Evolutionary conservation across 2,329 filamentous ascomycete species (phyloP).

Genomic region (Nemania sp.): DNA sequence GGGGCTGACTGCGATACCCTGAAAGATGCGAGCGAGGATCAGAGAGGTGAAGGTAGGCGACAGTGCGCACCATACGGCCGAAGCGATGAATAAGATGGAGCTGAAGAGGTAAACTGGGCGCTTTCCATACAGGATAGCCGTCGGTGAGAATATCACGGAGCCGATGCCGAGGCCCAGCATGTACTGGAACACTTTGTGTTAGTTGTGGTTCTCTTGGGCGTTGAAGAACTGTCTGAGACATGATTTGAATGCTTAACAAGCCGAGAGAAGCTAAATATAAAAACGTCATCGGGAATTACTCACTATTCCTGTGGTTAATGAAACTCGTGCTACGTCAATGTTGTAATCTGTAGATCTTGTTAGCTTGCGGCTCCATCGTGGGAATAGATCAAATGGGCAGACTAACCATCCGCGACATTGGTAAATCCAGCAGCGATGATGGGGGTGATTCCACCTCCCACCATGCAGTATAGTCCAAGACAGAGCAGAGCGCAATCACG

Average conservation of each 20-base stretch:
- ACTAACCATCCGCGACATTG: slow-evolving; percentile 63
- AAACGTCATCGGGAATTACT: background rate
- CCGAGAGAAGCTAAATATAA: no score
- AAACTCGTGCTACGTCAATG: slow-evolving; percentile 72
- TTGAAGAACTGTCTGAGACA: no score
- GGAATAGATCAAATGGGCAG: slow-evolving; percentile 43
- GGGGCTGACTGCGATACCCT: slow-evolving; percentile 84
- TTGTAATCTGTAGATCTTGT: slow-evolving; percentile 49
- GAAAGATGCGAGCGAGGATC: slow-evolving; percentile 79
- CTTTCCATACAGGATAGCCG: slow-evolving; percentile 89
- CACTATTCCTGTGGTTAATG: slow-evolving; percentile 61
- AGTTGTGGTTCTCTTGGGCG: background rate
- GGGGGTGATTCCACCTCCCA: slow-evolving; percentile 91
- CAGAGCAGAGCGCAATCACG: slow-evolving; percentile 79
- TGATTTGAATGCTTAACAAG: no score
- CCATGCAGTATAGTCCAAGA: slow-evolving; percentile 88
- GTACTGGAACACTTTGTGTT: slow-evolving; percentile 48
- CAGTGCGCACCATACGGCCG: slow-evolving; percentile 82
- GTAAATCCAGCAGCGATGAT: slow-evolving; percentile 88
- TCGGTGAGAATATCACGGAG: slow-evolving; percentile 82
- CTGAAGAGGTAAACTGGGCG: slow-evolving; percentile 84
- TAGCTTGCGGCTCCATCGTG: slow-evolving; percentile 12
- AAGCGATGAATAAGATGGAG: slow-evolving; percentile 74
- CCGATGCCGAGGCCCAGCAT: slow-evolving; percentile 93
- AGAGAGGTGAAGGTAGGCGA: slow-evolving; percentile 81